Conservation (phyloP, 2,329 filamentous ascomycete species). For the Phialophora expanda region DNA sequence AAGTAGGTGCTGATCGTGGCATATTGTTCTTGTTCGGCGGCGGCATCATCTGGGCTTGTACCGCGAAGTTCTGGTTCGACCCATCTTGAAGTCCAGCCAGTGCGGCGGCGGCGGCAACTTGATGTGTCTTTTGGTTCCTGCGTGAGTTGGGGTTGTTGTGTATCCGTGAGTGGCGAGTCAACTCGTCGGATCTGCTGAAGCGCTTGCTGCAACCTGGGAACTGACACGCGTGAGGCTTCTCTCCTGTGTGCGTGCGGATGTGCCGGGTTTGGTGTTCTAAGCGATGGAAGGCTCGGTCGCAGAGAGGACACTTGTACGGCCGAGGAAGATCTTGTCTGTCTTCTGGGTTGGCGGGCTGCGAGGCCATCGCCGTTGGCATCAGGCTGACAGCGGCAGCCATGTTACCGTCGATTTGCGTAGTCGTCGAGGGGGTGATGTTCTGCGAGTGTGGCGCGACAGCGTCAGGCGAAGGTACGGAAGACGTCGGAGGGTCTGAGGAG, state of each 20-base stretch:
- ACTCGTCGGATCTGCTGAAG: conserved; percentile 93
- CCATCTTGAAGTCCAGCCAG: conserved; percentile 60
- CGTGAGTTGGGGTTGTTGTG: conserved; percentile 99
- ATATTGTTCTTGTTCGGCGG: conserved; percentile 74
- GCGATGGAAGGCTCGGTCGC: conserved; percentile 97
- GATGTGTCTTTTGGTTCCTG: conserved; percentile 82
- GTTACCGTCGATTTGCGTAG: conserved; percentile 41
- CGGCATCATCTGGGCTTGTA: conserved; percentile 72
- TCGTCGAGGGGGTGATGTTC: conserved; percentile 14
- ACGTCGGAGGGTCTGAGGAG: conserved; percentile 17
- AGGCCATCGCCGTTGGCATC: conserved; percentile 52
- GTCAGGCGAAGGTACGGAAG: conserved; percentile 34
- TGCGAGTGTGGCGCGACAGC: conserved; percentile 14
- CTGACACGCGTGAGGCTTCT: conserved; percentile 96
- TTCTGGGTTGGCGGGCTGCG: conserved; percentile 64
- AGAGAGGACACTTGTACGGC: conserved; percentile 97
- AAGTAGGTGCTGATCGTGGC: conserved; percentile 85
- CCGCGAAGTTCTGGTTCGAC: conserved; percentile 49
- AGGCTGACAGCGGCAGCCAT: conserved; percentile 54
- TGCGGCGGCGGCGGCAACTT: conserved; percentile 63
- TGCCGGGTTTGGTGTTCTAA: conserved; percentile 91
- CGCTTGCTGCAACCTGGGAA: conserved; percentile 96
- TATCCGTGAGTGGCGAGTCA: conserved; percentile 95
- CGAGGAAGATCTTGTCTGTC: conserved; percentile 81
- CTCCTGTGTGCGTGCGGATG: conserved; percentile 95